Evolutionary conservation across 2,329 filamentous ascomycete genomes (phyloP).

Genomic region (Colletotrichum higginsianum): DNA sequence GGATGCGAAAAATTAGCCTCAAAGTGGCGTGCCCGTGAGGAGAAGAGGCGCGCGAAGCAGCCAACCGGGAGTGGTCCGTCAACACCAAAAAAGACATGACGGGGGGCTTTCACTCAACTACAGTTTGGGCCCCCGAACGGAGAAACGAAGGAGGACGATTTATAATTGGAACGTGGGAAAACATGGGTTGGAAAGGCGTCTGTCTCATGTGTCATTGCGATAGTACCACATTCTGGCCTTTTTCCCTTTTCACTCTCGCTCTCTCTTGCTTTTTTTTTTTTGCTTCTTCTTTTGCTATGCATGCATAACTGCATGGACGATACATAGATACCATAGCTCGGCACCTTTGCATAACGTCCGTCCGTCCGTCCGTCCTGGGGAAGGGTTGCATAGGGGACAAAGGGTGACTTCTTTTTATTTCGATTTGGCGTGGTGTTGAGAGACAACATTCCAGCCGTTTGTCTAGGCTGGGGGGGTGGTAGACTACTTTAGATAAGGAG

Average conservation of each 20-base stretch:
- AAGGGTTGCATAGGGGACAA: slow-evolving; percentile 23
- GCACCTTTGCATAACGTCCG: slow-evolving; percentile 17
- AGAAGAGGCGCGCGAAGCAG: slow-evolving; percentile 10
- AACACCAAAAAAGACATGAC: neutral
- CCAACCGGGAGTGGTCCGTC: slow-evolving; percentile 35
- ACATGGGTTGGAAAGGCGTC: slow-evolving; percentile 9
- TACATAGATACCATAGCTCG: slow-evolving; percentile 21
- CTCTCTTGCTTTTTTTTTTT: neutral
- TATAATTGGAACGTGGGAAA: slow-evolving; percentile 41
- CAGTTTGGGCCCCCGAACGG: neutral
- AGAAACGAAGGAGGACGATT: slow-evolving; percentile 27
- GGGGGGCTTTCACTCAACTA: slow-evolving; percentile 2
- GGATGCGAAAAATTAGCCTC: slow-evolving; percentile 53
- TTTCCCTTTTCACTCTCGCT: neutral
- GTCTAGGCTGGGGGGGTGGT: slow-evolving; percentile 25
- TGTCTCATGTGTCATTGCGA: slow-evolving; percentile 19
- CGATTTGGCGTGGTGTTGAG: slow-evolving; percentile 41
- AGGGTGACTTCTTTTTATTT: slow-evolving; percentile 1
- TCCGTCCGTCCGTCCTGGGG: slow-evolving; percentile 14
- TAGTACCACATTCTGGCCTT: slow-evolving; percentile 4
- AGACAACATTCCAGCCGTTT: slow-evolving; percentile 41
- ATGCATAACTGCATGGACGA: slow-evolving; percentile 13
- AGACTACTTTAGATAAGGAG: slow-evolving; percentile 30
- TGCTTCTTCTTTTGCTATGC: slow-evolving; percentile 10
- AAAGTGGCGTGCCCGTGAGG: slow-evolving; percentile 37